Conservation (phyloP, 1,284 basidiomycete species). For the Volvariella surrecta region DNA sequence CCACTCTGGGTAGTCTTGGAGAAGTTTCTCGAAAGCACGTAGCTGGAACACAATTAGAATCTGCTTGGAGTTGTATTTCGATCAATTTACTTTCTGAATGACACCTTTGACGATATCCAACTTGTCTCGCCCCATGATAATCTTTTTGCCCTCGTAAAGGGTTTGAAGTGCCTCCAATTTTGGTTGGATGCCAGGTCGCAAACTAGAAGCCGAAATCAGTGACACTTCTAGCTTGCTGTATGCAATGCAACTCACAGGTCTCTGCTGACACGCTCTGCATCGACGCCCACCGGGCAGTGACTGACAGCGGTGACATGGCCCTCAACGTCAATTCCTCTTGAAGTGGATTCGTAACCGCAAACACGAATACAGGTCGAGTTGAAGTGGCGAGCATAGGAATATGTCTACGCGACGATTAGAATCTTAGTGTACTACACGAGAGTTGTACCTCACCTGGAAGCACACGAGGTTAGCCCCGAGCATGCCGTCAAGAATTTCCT, state of each 20-base stretch:
- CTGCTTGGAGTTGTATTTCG: background rate
- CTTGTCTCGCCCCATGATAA: constrained; percentile 98
- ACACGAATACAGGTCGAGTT: constrained; percentile 92
- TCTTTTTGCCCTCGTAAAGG: constrained; percentile 96
- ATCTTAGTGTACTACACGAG: background rate
- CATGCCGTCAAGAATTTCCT: constrained; percentile 96
- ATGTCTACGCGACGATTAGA: constrained; percentile 46
- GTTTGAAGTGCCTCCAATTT: constrained; percentile 82
- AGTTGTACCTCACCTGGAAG: constrained; percentile 57
- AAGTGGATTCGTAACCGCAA: constrained; percentile 87
- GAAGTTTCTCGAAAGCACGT: constrained; percentile 91
- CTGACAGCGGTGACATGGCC: constrained; percentile 82
- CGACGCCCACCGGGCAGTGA: constrained; percentile 97
- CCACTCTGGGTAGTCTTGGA: constrained; percentile 95
- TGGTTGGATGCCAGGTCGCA: constrained; percentile 77
- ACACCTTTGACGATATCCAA: constrained; percentile 98
- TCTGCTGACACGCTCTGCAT: constrained; percentile 81
- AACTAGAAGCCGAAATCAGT: constrained; percentile 37
- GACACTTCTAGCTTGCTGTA: too few species aligned
- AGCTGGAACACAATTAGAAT: constrained; percentile 39
- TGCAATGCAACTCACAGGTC: constrained; percentile 52
- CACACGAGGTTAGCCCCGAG: constrained; percentile 94
- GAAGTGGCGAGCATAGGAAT: constrained; percentile 96
- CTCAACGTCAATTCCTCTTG: constrained; percentile 82
- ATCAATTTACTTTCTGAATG: constrained; percentile 71